phyloP scores from a whole-genome alignment of 2,329 filamentous ascomycete species.

The Amauroascus niger region DNA sequence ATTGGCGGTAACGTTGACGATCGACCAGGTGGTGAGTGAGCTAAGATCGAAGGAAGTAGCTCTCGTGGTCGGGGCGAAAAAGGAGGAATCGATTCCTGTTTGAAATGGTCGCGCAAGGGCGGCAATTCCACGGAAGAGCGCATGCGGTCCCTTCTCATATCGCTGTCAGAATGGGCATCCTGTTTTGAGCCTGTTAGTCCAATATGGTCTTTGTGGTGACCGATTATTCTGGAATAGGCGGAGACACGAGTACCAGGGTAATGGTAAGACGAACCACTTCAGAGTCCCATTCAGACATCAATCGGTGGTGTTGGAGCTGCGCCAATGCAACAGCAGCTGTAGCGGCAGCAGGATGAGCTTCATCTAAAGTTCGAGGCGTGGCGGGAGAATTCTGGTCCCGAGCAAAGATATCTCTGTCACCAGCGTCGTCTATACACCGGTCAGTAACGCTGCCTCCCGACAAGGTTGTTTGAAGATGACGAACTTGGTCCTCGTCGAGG shows the following conservation, averaged over 20 bases:
- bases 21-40: conserved; percentile 69
- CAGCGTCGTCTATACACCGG: conserved; percentile 41
- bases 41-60: conserved; percentile 69
- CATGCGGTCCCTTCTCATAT: conserved; percentile 54
- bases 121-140: conserved; percentile 61
- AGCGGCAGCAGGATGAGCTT: conserved; percentile 57
- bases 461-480: background rate
- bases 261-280: conserved; percentile 53
- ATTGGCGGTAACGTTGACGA: conserved; percentile 81
- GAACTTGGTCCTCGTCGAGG: conserved; percentile 14
- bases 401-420: conserved; percentile 58
- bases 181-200: conserved; percentile 27
- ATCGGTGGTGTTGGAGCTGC: conserved; percentile 70
- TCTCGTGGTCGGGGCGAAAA: conserved; percentile 56
- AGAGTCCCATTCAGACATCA: conserved; percentile 66
- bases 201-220: conserved; percentile 14
- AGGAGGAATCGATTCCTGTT: conserved; percentile 62
- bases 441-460: conserved; percentile 1
- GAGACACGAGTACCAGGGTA: conserved; percentile 14
- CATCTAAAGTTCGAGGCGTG: conserved; percentile 57
- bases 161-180: conserved; percentile 64
- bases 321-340: conserved; percentile 79
- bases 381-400: conserved; percentile 58
- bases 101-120: conserved; percentile 57
- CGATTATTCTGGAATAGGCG: conserved; percentile 18